Evolutionary conservation across 1,284 basidiomycete species (phyloP), one percentile per base, ranked within the genome.

Genomic region (Amylostereum areolatum): DNA sequence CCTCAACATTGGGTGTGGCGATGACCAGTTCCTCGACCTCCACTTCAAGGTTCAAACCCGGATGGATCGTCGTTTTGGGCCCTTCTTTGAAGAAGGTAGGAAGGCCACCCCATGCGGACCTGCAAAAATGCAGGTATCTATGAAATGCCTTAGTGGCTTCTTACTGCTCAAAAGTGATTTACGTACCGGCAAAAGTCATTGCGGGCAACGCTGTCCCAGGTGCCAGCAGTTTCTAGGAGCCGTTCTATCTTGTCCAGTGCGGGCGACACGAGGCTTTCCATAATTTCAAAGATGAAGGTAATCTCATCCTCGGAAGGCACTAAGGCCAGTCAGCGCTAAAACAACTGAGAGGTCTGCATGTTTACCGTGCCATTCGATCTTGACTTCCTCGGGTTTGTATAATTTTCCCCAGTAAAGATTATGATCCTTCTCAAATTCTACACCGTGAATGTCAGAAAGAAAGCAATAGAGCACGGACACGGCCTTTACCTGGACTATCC

Each of bases 121-220:
- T 76, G 27, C 80, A 75, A 28, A 79, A 75, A 52, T 82, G 73
- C 18, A 89, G 66, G 58, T 79, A 82, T 43, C 87, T 89, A 58
- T 6, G 45, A n/a, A 49, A 31, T 37, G 44, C 35, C 48, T 51
- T 43, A 27, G 42, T 43, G 11, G 18, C 18, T 18, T 18, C 18
- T 18, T 18, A 18, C 18, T 12, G n/a, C 46, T 39, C 49, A 50
- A 36, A 33, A 12, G 7, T 25, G 12, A 61, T 4, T 57, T 25
- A 73, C 74, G 52, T 71, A 85, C 77, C 96, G 82, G 67, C 95
- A 98, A 64, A 98, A 97, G 66, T 97, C 94, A 64, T 97, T 97
- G 31, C 89, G 83, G 70, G 85, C 84, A 18, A 81, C 73, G 50
- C 74, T 82, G 59, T 90, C 81, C 81, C 89, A 89, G 32, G 62